Evolutionary conservation across 371 early-diverging fungal genomes (phyloP).

Genomic region (Astathelohania contejeani): DNA sequence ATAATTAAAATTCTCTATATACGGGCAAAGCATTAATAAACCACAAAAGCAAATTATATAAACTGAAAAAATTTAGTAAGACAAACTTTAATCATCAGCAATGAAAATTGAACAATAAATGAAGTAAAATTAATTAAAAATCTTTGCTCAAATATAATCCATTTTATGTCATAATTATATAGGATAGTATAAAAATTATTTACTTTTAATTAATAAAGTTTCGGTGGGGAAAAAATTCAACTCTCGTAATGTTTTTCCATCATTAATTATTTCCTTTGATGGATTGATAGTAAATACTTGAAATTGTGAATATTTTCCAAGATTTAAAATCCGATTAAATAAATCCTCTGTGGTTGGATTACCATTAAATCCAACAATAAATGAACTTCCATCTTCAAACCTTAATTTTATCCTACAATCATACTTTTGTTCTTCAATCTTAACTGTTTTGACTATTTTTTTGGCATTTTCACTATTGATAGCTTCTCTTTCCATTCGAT

Average conservation of each 20-base stretch:
- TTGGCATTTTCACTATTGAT: constrained; percentile 4
- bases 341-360: not conserved
- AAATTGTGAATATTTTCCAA: not conserved
- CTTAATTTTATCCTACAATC: not conserved
- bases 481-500: constrained; percentile 1
- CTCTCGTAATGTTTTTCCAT: not conserved
- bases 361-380: not conserved
- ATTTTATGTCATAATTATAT: too few relatives aligned
- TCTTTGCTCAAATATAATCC: too few relatives aligned
- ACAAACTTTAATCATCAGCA: too few relatives aligned
- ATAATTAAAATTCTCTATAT: too few relatives aligned
- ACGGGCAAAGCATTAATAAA: too few relatives aligned
- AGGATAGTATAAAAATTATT: too few relatives aligned
- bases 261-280: not conserved
- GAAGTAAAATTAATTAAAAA: too few relatives aligned
- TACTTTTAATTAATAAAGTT: not conserved
- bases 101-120: too few relatives aligned
- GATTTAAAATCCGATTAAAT: not conserved
- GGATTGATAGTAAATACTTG: not conserved
- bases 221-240: not conserved
- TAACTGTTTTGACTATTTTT: not conserved
- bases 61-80: too few relatives aligned
- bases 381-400: not conserved
- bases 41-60: too few relatives aligned
- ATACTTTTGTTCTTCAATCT: not conserved